A percentile compares a stretch with the other conserved stretches of the same genome.
Evolutionary conservation across 345 rosid species (phyloP).

Genomic region (Eucalyptus guilfoylei): DNA sequence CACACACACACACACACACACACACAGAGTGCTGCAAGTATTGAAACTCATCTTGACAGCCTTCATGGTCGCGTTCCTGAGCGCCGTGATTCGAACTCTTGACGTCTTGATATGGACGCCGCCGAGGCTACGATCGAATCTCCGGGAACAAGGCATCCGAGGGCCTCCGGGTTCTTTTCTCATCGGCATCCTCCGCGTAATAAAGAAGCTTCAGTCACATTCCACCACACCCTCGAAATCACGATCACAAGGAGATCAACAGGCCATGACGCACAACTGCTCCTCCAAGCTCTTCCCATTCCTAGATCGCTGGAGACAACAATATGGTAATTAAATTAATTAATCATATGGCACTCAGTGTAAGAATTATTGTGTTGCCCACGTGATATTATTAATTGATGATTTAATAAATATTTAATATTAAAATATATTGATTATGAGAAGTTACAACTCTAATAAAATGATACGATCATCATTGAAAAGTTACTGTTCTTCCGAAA

Average conservation of each 20-base stretch:
- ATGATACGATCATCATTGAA: too few relatives aligned
- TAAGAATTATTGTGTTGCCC: too few relatives aligned
- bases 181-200: background rate
- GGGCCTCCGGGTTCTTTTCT: background rate
- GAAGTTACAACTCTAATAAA: too few relatives aligned
- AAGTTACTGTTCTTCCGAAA: rapidly evolving
- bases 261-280: background rate
- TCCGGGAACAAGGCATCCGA: background rate
- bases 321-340: background rate
- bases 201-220: background rate
- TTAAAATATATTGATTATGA: too few relatives aligned
- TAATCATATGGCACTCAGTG: too few relatives aligned
- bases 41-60: background rate
- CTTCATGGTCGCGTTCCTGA: background rate
- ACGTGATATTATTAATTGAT: too few relatives aligned
- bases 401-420: too few relatives aligned
- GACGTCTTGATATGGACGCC: background rate
- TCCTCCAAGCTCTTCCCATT: background rate
- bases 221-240: background rate
- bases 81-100: background rate
- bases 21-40: background rate
- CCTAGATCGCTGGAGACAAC: background rate
- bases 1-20: too few relatives aligned
- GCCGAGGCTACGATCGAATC: background rate
- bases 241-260: background rate